These are phyloP conservation scores for Pyricularia pennisetigena DNA, from an alignment of 2,329 filamentous ascomycete genomes.

Conservation along the genomic window DNA sequence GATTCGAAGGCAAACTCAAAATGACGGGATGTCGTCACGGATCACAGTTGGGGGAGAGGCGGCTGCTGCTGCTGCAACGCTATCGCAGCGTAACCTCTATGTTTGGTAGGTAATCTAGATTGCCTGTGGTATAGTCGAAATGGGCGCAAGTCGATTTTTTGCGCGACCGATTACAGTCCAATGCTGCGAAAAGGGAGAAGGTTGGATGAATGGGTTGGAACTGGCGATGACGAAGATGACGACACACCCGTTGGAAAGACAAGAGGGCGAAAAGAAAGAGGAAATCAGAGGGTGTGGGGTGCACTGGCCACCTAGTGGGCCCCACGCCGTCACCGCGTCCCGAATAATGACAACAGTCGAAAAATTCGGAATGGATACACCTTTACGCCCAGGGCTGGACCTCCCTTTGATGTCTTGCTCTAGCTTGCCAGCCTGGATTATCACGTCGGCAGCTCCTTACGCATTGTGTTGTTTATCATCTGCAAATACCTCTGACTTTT, in stretches of 20 bases:
- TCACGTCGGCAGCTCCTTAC: neutral
- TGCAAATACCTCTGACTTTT: neutral
- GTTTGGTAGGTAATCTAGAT: neutral
- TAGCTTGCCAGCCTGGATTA: neutral
- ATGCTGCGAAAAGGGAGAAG: neutral
- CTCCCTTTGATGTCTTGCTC: neutral
- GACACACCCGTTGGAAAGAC: neutral
- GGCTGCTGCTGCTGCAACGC: neutral
- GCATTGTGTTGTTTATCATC: neutral
- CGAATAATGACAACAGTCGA: neutral
- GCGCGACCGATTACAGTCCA: neutral
- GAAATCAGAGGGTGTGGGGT: neutral
- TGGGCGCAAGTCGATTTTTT: neutral
- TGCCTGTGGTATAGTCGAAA: neutral
- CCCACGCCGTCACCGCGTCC: neutral
- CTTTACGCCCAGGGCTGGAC: neutral
- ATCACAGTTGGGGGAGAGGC: neutral
- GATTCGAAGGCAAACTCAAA: neutral
- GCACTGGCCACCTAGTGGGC: neutral
- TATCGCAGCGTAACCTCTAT: neutral
- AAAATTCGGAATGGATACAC: neutral
- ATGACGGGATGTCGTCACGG: neutral
- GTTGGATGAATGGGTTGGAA: neutral
- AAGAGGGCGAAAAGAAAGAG: neutral
- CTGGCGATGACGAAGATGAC: neutral